Evolutionary conservation across 352 stramenopile species (phyloP), one percentile per base, ranked within the genome.

Genomic region (Globisporangium uncinulatum): DNA sequence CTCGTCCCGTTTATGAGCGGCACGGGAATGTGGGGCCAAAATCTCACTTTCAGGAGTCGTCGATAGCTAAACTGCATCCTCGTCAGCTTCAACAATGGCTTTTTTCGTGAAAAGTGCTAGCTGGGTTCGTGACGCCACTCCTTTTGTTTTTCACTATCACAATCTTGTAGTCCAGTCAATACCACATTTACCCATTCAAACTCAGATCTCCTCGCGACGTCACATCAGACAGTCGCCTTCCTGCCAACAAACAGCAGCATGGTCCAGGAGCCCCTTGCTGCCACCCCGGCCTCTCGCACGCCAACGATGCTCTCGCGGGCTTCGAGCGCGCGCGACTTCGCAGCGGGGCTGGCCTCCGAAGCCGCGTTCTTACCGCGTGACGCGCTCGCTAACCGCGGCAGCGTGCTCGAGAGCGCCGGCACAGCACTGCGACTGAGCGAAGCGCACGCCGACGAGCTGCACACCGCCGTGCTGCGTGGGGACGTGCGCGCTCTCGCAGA

Each of bases 311-410:
- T 62, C 14, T 31, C 37, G 41, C 50, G 42, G 61, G 53, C 54
- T n/a, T 62, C 45, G 34, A 61, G 61, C 14, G 60, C 41, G 7
- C 65, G 52, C 57, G 57, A 62, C 31, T 62, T 62, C 44, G 57
- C 57, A 11, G 50, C 51, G 4, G 57, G 39, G 41, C 39, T 56
- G 13, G 51, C 41, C 3, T 57, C 39, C 50, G 57, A 57, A 10
- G 31, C 57, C 3, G 57, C 57, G 42, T 62, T 62, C 51, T 14
- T 62, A 32, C 57, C 57, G 17, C 41, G 32, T 9, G 57, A 62
- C 42, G 41, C 57, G 41, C 31, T 51, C 57, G 37, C 55, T 0
- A 44, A 43, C 19, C 57, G 57, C 24, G 31, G 56, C 47, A 62
- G 56, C 42, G 29, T 53, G 49, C 34, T 39, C 34, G 34, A 39